These are phyloP conservation scores for Alisma plantagoaquatica DNA, from an alignment of 106 monocot genomes.

Conservation along the genomic window DNA sequence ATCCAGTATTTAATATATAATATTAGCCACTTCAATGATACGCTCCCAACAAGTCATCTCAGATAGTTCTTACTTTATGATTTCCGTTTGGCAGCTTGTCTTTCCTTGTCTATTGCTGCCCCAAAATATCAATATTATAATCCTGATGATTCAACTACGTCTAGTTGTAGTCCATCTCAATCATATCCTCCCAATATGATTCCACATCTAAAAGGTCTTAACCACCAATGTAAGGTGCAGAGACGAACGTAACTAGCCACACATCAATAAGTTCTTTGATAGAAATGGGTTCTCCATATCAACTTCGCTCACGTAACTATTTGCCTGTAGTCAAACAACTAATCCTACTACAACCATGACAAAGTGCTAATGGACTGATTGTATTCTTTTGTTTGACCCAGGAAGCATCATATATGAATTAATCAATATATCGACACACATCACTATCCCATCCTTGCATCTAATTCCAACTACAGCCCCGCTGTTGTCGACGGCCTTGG, in stretches of 20 bases:
- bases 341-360: slow-evolving; percentile 26
- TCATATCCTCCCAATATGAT: slow-evolving; percentile 98
- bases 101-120: slow-evolving; percentile 88
- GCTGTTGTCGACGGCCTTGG: slow-evolving; percentile 97
- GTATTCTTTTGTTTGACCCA: too few relatives aligned
- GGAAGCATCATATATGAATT: too few relatives aligned
- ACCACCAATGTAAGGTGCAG: slow-evolving; percentile 99
- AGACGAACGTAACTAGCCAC: slow-evolving; percentile 99
- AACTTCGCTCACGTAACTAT: slow-evolving; percentile 49
- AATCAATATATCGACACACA: too few relatives aligned
- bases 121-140: slow-evolving; percentile 74
- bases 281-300: slow-evolving; percentile 94
- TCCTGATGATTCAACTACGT: slow-evolving; percentile 98
- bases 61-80: slow-evolving; percentile 86
- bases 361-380: too few relatives aligned
- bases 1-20: slow-evolving; percentile 91
- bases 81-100: slow-evolving; percentile 99
- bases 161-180: slow-evolving; percentile 98
- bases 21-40: slow-evolving; percentile 91
- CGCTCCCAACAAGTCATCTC: slow-evolving; percentile 93
- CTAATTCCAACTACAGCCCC: slow-evolving; percentile 94
- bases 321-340: slow-evolving; percentile 29
- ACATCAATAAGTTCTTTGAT: slow-evolving; percentile 95
- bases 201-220: slow-evolving; percentile 98
- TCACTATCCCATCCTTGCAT: slow-evolving; percentile 97